phyloP scores from a whole-genome alignment of 768 basidiomycete genomes.

The Lactifluus subvellereus region DNA sequence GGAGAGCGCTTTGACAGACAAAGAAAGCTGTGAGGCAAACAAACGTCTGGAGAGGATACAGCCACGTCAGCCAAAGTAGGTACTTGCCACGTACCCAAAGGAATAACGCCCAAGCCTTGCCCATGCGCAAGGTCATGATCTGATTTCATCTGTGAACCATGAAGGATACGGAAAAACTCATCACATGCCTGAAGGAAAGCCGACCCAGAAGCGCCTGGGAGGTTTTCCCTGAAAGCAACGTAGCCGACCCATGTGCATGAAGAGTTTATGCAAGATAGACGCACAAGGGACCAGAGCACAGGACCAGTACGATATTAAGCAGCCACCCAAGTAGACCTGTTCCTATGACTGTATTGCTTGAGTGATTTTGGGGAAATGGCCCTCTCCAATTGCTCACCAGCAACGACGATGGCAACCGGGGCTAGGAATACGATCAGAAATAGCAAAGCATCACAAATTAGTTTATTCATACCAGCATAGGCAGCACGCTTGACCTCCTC shows the following conservation, averaged over 20 bases:
- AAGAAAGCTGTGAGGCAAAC: conserved; percentile 87
- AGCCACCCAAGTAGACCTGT: conserved; percentile 80
- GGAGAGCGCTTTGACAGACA: conserved; percentile 73
- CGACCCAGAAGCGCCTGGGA: conserved; percentile 65
- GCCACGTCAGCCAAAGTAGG: not conserved
- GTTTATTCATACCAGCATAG: conserved; percentile 48
- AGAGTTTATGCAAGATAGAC: conserved; percentile 26
- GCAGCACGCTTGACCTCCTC: conserved; percentile 79
- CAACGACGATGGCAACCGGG: conserved; percentile 17
- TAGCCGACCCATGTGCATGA: not conserved
- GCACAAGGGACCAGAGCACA: conserved; percentile 74
- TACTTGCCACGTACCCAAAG: conserved; percentile 53
- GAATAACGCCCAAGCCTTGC: conserved; percentile 66
- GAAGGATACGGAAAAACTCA: not conserved
- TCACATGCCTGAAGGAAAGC: conserved; percentile 58
- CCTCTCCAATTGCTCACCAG: conserved; percentile 1
- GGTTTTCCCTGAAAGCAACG: conserved; percentile 40
- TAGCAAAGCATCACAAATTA: too few species aligned
- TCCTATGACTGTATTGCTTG: conserved; percentile 62
- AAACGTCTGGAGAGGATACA: conserved; percentile 41
- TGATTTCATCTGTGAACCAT: conserved; percentile 26
- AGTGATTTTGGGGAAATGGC: conserved; percentile 37
- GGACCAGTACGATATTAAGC: conserved; percentile 79
- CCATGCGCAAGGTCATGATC: conserved; percentile 74
- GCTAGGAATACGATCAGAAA: conserved; percentile 11